Evolutionary conservation across 2,329 filamentous ascomycete species (phyloP), one percentile per base, ranked within the genome.

Genomic region (Sporothrix luriei): DNA sequence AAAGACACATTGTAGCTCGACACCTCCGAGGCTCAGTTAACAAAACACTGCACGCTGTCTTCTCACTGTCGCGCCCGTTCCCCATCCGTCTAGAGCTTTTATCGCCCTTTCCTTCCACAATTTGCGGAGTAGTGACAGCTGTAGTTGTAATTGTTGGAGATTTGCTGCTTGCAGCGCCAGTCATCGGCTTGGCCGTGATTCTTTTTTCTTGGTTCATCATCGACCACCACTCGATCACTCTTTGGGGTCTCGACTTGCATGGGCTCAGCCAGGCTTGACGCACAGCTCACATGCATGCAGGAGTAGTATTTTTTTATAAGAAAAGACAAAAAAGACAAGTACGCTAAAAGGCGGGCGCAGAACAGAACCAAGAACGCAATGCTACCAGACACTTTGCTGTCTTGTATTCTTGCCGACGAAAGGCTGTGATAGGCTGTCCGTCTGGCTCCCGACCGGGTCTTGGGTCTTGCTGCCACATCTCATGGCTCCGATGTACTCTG

Each of bases 201-300:
- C 48, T 4, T 49, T 19, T 52, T 38, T 19, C 33, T 64, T n/a
- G 7, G 21, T 3, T 48, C 0, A 4, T 11, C 21, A 51, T 49
- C 40, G 14, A 43, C 14, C 40, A 5, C 14, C 40, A 43, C 55
- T 33, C 38, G 14, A n/a, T 43, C 38, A n/a, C 29, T 61, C 38
- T 43, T 61, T 61, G 16, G 16, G 33, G 54, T 21, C 54, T 57
- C 14, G 54, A 57, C 29, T 11, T 40, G 54, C 54, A 57, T n/a
- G 6, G 54, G 29, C 29, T 38, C 54, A n/a, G 29, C 33, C 29
- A 29, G 59, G 19, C 24, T 2, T 66, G 46, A 16, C 29, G 46
- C 24, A 26, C 24, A 10, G 16, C 62, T n/a, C 26, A 38, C 62
- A 66, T 66, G 48, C 62, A 66, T 29, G 21, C 21, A 59, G 55